Conservation (phyloP, 495 filamentous ascomycete species). For the Trichoderma orchidacearum region DNA sequence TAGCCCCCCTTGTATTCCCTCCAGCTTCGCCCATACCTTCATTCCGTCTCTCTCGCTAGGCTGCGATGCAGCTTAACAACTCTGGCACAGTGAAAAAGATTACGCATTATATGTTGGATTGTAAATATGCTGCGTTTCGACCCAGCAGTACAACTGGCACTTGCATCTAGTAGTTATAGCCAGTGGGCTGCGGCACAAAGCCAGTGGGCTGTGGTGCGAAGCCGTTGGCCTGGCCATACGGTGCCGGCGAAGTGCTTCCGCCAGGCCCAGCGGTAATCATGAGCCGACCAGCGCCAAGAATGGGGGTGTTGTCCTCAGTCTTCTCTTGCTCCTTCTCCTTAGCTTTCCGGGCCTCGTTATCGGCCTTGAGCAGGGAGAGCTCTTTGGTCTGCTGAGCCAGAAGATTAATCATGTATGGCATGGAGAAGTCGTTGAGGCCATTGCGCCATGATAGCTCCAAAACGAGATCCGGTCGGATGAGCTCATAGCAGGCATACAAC, state of each 20-base stretch:
- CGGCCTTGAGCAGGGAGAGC: constrained; percentile 74
- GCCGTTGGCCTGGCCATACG: constrained; percentile 63
- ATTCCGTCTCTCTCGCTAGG: neutral
- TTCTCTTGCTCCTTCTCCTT: constrained; percentile 76
- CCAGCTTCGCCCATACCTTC: neutral
- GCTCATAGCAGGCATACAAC: constrained; percentile 97
- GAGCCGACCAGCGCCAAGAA: constrained; percentile 78
- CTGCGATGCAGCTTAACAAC: neutral
- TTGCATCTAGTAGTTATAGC: constrained; percentile 1
- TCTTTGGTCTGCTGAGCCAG: constrained; percentile 80
- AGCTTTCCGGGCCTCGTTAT: constrained; percentile 94
- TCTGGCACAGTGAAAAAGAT: neutral
- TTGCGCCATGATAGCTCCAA: constrained; percentile 97
- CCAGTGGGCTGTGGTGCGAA: constrained; percentile 72
- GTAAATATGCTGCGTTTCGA: neutral
- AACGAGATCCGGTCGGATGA: constrained; percentile 81
- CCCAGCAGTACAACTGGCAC: neutral
- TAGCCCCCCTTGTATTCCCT: neutral
- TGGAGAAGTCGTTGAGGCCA: constrained; percentile 90
- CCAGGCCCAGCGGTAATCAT: constrained; percentile 94
- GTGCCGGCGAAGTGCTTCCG: constrained; percentile 40
- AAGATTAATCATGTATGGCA: constrained; percentile 99
- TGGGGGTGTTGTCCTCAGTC: constrained; percentile 85
- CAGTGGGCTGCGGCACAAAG: constrained; percentile 13
- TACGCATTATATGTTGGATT: neutral